These are phyloP conservation scores for Nephelium lappaceum DNA, from an alignment of 345 rosid species.

Conservation along the genomic window DNA sequence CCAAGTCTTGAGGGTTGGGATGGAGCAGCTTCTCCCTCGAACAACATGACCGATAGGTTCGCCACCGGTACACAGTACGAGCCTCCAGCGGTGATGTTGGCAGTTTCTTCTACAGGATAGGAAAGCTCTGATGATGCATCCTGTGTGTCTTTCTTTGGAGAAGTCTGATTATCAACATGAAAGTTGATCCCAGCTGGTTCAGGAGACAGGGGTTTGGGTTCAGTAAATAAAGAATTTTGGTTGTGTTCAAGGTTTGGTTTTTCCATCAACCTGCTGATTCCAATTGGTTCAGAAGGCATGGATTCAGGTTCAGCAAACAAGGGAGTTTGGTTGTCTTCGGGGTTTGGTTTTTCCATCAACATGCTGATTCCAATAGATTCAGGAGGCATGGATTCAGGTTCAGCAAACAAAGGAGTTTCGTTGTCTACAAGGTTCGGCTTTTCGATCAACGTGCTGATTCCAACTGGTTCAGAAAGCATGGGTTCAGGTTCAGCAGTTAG, in stretches of 20 bases:
- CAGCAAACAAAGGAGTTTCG: not conserved
- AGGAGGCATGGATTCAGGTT: not conserved
- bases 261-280: not conserved
- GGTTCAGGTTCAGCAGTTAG: constrained; percentile 1
- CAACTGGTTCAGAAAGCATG: not conserved
- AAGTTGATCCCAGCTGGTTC: constrained; percentile 31
- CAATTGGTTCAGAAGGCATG: not conserved
- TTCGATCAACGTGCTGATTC: not conserved
- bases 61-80: constrained; percentile 21
- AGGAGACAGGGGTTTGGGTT: not conserved
- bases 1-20: constrained; percentile 25
- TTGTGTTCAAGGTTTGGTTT: not conserved
- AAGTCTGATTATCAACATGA: constrained; percentile 24
- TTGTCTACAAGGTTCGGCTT: not conserved
- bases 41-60: constrained; percentile 27
- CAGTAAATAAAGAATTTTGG: not conserved
- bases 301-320: constrained; percentile 1
- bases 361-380: not conserved
- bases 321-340: not conserved
- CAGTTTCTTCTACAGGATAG: constrained; percentile 16
- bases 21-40: constrained; percentile 28
- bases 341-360: not conserved
- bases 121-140: constrained; percentile 36
- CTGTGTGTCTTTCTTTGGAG: constrained; percentile 27
- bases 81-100: constrained; percentile 3